Evolutionary conservation across 345 rosid genomes (phyloP).

Genomic region (Turritis glabra): DNA sequence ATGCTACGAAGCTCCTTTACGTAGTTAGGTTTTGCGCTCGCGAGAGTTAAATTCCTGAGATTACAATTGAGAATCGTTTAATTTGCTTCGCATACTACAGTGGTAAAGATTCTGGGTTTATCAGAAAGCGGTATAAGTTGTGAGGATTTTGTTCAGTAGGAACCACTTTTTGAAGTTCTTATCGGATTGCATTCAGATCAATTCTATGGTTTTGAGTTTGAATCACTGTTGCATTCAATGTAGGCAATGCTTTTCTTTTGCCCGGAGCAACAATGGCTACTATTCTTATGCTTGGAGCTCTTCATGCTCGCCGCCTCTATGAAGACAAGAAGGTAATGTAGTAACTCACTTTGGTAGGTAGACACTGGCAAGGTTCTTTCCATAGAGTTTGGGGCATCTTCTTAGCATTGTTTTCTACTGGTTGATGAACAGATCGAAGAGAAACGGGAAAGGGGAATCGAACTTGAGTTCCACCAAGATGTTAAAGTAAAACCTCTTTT

Average conservation of each 20-base stretch:
- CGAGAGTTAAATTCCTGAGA: slow-evolving; percentile 12
- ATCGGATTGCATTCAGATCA: not conserved
- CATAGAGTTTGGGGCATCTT: not conserved
- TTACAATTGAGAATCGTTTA: not conserved
- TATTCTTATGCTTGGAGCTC: slow-evolving; percentile 93
- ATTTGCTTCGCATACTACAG: not conserved
- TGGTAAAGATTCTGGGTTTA: not conserved
- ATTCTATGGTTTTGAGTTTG: slow-evolving; percentile 18
- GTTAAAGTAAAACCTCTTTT: slow-evolving; percentile 49
- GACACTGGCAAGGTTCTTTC: not conserved
- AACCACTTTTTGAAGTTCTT: not conserved
- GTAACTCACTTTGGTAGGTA: not conserved
- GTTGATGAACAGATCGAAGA: slow-evolving; percentile 64
- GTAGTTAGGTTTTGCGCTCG: not conserved
- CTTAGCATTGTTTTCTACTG: slow-evolving; percentile 16
- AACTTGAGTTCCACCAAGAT: slow-evolving; percentile 80
- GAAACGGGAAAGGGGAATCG: slow-evolving; percentile 77
- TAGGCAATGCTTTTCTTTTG: slow-evolving; percentile 70
- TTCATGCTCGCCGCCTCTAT: slow-evolving; percentile 90
- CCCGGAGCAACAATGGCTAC: slow-evolving; percentile 95
- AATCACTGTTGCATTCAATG: slow-evolving; percentile 3
- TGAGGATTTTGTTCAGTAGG: not conserved
- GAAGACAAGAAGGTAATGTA: slow-evolving; percentile 74
- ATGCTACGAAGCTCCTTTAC: not conserved
- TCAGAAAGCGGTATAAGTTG: too few species aligned